Percentiles rank a stretch among this genome's conserved stretches.
Evolutionary conservation across 2,329 filamentous ascomycete genomes (phyloP).

Genomic region (Elsinoe ampelina): DNA sequence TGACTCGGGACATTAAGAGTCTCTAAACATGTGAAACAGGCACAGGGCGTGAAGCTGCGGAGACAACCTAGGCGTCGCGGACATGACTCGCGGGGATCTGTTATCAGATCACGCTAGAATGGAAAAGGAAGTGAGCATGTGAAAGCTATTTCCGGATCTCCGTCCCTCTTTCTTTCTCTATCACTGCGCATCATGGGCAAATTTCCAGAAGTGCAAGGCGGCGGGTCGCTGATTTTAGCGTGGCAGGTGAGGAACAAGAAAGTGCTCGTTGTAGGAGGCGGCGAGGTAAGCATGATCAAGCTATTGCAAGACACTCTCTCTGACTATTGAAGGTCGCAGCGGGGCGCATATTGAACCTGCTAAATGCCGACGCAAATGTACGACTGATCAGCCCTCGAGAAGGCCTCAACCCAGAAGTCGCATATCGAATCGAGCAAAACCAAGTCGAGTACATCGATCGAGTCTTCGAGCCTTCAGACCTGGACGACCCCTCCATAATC

Average conservation of each 20-base stretch:
- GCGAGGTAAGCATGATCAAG: constrained; percentile 55
- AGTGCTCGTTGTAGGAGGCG: constrained; percentile 87
- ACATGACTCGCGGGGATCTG: constrained; percentile 9
- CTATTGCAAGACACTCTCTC: constrained; percentile 1
- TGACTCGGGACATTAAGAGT: constrained; percentile 1
- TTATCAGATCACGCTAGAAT: background rate
- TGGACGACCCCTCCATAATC: constrained; percentile 57
- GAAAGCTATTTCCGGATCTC: constrained; percentile 11
- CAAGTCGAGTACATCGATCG: constrained; percentile 76
- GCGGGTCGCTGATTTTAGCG: constrained; percentile 85
- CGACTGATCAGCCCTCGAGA: constrained; percentile 71
- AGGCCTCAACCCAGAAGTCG: constrained; percentile 82
- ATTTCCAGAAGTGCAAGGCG: constrained; percentile 76
- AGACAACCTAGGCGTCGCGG: background rate
- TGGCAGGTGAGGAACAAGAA: constrained; percentile 89
- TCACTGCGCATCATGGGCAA: constrained; percentile 33
- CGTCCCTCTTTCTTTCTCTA: background rate
- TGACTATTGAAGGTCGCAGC: constrained; percentile 66
- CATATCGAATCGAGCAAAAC: constrained; percentile 63
- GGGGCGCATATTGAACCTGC: constrained; percentile 83
- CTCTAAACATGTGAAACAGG: background rate
- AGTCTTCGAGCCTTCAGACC: constrained; percentile 75
- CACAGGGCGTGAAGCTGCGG: background rate
- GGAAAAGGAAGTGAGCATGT: constrained; percentile 7
- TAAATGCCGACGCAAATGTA: constrained; percentile 88